phyloP scores from a whole-genome alignment of 176 grass and related monocot species.

The sorghum (Sorghum bicolor) region DNA sequence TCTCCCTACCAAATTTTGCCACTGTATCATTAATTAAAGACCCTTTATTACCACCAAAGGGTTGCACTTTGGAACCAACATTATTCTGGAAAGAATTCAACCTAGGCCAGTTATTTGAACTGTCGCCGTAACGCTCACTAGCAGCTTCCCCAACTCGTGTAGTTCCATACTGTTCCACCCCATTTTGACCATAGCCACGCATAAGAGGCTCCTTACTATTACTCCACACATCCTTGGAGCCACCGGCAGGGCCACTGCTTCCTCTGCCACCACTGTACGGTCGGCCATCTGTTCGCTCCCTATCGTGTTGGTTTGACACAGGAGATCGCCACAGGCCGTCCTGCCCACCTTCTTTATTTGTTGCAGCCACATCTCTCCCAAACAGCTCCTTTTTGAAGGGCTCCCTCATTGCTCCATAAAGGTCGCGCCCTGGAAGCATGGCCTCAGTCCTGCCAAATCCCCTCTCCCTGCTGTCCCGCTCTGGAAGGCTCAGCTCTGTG shows the following conservation, averaged over 20 bases:
- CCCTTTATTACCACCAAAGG: conserved; percentile 53
- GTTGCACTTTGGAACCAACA: conserved; percentile 49
- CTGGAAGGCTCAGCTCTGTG: conserved; percentile 73
- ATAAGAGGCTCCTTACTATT: conserved; percentile 25
- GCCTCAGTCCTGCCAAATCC: conserved; percentile 56
- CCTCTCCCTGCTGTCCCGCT: conserved; percentile 54
- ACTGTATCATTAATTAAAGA: conserved; percentile 37
- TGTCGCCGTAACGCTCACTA: conserved; percentile 17
- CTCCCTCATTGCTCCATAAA: conserved; percentile 44
- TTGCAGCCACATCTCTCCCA: conserved; percentile 40
- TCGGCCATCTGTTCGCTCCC: conserved; percentile 42
- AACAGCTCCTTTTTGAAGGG: conserved; percentile 57
- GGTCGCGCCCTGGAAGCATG: conserved; percentile 18
- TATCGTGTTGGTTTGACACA: conserved; percentile 33
- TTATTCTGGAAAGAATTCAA: conserved; percentile 62
- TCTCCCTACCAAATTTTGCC: conserved; percentile 63
- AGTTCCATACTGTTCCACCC: conserved; percentile 47
- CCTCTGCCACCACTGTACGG: conserved; percentile 64
- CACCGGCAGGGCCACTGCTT: conserved; percentile 39
- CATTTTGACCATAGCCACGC: conserved; percentile 38
- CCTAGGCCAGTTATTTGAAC: conserved; percentile 68
- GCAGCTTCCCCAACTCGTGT: conserved; percentile 22
- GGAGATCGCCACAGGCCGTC: conserved; percentile 57
- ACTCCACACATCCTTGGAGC: conserved; percentile 62
- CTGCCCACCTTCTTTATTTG: conserved; percentile 42